Evolutionary conservation across 2,329 filamentous ascomycete species (phyloP).

Genomic region (Dothistroma septosporum): DNA sequence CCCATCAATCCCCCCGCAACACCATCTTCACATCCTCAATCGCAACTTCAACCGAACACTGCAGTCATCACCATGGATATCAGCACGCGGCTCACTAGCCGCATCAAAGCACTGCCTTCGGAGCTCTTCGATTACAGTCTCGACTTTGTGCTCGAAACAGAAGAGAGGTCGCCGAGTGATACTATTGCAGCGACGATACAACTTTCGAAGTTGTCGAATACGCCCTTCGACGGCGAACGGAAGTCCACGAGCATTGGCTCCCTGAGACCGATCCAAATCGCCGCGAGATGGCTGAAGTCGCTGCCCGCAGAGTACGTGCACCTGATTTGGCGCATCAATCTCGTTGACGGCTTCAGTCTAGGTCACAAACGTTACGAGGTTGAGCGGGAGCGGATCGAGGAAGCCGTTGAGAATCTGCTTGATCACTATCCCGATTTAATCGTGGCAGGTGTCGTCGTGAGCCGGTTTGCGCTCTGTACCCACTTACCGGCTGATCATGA

Average conservation of each 20-base stretch:
- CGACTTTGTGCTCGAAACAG: not conserved
- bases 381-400: not conserved
- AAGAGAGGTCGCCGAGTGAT: not conserved
- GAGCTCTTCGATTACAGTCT: not conserved
- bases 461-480: not conserved
- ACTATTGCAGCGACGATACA: not conserved
- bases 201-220: not conserved
- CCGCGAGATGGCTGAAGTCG: too few relatives aligned
- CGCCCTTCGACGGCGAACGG: too few relatives aligned
- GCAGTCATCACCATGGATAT: not conserved
- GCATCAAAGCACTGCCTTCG: not conserved
- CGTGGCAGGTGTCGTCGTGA: not conserved
- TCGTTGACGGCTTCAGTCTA: too few relatives aligned
- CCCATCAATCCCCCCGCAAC: too few relatives aligned
- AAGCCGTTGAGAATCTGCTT: not conserved
- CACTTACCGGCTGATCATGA: not conserved
- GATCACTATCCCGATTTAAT: not conserved
- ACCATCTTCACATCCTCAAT: not conserved
- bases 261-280: too few relatives aligned
- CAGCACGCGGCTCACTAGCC: not conserved
- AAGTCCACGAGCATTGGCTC: too few relatives aligned
- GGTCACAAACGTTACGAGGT: not conserved
- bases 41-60: not conserved
- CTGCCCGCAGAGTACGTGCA: too few relatives aligned
- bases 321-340: too few relatives aligned